Conservation (phyloP, 306 rosid genomes). For the Astragalus membranaceus region DNA sequence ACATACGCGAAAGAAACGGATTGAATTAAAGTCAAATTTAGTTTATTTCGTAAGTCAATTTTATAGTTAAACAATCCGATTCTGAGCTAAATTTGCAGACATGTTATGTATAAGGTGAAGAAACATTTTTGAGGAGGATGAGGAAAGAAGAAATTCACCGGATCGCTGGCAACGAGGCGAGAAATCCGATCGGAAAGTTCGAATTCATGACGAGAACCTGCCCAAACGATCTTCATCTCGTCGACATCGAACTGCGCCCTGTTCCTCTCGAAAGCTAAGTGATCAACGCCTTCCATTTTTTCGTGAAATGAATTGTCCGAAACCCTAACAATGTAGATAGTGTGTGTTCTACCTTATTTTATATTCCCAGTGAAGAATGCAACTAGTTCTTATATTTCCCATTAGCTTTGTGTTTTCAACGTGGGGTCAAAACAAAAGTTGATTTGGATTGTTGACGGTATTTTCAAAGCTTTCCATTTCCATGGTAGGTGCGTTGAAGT, state of each 20-base stretch:
- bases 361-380: neutral
- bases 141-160: constrained; percentile 34
- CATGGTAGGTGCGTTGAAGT: too few species aligned
- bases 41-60: neutral
- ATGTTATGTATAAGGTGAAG: neutral
- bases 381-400: neutral
- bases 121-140: neutral
- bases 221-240: constrained; percentile 88
- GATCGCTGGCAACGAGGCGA: constrained; percentile 84
- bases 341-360: neutral
- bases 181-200: constrained; percentile 75
- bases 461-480: neutral
- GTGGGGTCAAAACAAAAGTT: neutral
- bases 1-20: neutral
- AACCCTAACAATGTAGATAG: neutral
- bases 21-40: neutral
- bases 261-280: constrained; percentile 64
- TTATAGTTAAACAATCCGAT: neutral
- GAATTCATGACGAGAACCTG: constrained; percentile 59
- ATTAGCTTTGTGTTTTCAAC: neutral
- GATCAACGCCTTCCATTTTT: constrained; percentile 57
- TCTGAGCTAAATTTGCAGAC: neutral
- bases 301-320: neutral
- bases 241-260: constrained; percentile 69
- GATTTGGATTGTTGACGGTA: neutral